Evolutionary conservation across 176 grass and related monocot genomes (phyloP).

Genomic region (Panicum miliaceum): DNA sequence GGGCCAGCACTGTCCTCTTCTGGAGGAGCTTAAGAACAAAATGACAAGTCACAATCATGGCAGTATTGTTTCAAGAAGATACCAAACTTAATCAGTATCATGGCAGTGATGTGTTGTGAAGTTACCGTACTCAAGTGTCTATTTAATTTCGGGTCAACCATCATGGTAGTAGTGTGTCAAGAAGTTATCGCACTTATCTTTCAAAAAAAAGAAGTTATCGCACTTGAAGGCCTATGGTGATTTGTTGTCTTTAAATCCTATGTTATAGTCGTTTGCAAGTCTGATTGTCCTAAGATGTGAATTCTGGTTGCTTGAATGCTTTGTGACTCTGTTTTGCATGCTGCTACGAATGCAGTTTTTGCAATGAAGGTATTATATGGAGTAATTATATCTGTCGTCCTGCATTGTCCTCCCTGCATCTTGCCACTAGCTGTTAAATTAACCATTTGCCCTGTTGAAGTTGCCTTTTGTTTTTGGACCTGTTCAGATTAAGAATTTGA

Average conservation of each 20-base stretch:
- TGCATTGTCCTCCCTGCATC: too few species aligned
- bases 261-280: neutral
- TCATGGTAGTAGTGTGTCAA: slow-evolving; percentile 9
- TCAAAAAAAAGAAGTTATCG: neutral
- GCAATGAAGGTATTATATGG: slow-evolving; percentile 19
- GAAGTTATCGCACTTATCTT: neutral
- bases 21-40: slow-evolving; percentile 14
- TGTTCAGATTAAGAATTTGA: too few species aligned
- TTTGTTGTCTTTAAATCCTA: neutral
- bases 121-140: neutral
- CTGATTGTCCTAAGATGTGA: neutral
- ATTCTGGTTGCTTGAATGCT: slow-evolving; percentile 10
- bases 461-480: too few species aligned
- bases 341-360: slow-evolving; percentile 3
- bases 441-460: neutral
- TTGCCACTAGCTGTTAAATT: neutral
- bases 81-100: neutral
- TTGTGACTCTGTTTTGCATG: neutral
- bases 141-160: neutral
- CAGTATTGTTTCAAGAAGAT: slow-evolving; percentile 32
- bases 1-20: slow-evolving; percentile 42
- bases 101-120: slow-evolving; percentile 12
- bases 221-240: slow-evolving; percentile 11
- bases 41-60: slow-evolving; percentile 10
- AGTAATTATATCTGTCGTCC: neutral